Evolutionary conservation across 2,329 filamentous ascomycete species (phyloP), one percentile per base, ranked within the genome.

Genomic region (Helotiales sp.): DNA sequence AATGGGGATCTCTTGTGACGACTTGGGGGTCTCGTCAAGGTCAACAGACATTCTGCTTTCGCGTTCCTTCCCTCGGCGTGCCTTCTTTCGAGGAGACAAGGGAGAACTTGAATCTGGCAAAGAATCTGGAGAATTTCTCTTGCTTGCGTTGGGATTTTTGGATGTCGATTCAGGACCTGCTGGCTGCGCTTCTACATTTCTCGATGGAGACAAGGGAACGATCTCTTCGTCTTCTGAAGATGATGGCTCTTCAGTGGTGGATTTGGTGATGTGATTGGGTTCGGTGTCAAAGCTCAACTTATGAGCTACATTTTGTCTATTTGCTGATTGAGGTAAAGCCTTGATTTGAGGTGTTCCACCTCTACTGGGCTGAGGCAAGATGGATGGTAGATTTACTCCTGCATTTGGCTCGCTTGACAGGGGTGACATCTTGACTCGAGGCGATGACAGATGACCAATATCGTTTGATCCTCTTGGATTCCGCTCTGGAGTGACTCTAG

Each of bases 51-150:
- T 24, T 9, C 17, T 30, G 12, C 24, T 38, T 25, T 31, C n/a
- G 17, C 13, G 5, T 29, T 33, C 31, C 36, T 17, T 34, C 1
- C 22, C 25, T 22, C n/a, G 12, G 7, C 50, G 48, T 13, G 44
- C 25, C 12, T 48, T 12, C n/a, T 34, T 22, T 12, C 44, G 33
- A 22, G 50, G 46, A 13, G 50, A 5, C 6, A 54, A 31, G 10
- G 50, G 42, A 17, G 55, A 54, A 30, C 33, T 53, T 4, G 54
- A 52, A 31, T 24, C 31, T 9, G 48, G 52, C 4, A 49, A 46
- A 4, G 54, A 57, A 34, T 24, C 34, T 50, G 34, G 7, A 3
- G 38, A 31, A 3, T n/a, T 34, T 25, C 15, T 19, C 10, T 30
- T 17, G n/a, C 33, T 12, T 8, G 27, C 5, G 33, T 25, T 10